phyloP scores from a whole-genome alignment of 306 rosid species.

The Rubus idaeus region DNA sequence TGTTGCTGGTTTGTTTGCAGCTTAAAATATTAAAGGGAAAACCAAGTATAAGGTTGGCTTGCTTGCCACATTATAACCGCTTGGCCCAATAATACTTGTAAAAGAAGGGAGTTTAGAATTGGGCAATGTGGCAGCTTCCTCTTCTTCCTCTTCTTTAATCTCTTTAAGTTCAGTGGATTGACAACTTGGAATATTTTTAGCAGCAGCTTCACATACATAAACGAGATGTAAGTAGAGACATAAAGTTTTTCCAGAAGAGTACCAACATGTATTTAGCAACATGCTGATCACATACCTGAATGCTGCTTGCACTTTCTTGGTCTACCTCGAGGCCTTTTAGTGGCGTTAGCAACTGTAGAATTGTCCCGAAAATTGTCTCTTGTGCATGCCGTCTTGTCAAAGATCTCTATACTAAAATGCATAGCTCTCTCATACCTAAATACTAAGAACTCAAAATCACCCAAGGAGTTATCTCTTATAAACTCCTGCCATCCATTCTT shows the following conservation, averaged over 20 bases:
- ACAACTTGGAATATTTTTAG: background rate
- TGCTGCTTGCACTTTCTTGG: background rate
- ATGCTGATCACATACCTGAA: background rate
- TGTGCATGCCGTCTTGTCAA: background rate
- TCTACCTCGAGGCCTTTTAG: background rate
- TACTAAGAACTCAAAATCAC: background rate
- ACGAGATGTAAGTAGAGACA: background rate
- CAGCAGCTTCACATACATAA: background rate
- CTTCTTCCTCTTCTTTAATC: background rate
- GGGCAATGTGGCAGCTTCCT: background rate
- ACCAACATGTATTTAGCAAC: background rate
- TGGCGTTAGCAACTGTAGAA: background rate
- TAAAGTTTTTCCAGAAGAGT: background rate
- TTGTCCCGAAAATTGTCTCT: background rate
- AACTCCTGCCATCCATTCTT: conserved; percentile 24
- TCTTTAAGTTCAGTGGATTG: background rate
- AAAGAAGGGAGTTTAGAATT: background rate
- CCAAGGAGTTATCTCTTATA: conserved; percentile 16
- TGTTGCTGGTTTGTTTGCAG: background rate
- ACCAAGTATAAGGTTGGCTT: background rate
- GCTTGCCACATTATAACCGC: background rate
- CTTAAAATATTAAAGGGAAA: background rate
- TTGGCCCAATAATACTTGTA: background rate
- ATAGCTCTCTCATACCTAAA: conserved; percentile 7
- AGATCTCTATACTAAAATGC: conserved; percentile 11